Evolutionary conservation across 140 eudicot genomes (phyloP), one percentile per base, ranked within the genome.

Genomic region (Senecio squalidus): DNA sequence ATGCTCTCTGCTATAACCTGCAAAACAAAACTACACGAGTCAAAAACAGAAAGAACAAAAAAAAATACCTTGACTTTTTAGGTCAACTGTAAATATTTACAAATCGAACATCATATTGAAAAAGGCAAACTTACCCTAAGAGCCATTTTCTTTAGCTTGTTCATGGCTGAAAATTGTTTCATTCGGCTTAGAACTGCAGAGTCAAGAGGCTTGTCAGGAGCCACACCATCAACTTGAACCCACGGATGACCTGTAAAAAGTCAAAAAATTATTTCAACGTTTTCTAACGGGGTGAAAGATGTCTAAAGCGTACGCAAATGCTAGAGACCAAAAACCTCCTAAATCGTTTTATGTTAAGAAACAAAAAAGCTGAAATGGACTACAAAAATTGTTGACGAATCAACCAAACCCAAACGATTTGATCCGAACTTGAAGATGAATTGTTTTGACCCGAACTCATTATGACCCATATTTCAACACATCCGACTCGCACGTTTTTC

Each of bases 111-210:
- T n/a, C n/a, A n/a, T n/a, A n/a, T n/a, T n/a, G n/a, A n/a, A n/a
- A n/a, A n/a, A n/a, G n/a, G n/a, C n/a, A n/a, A n/a, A n/a, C 87
- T 76, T 81, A 88, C 96, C 68, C 94, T 78, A 38, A 88, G 79
- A 71, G 96, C 96, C 94, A 88, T 84, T 81, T 87, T 87, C 88
- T 86, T 86, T 44, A 86, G 77, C 64, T 81, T 83, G 78, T 86
- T 86, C 95, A 87, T 88, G 70, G 94, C 96, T 47, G 94, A 84
- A 62, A 88, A 88, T 62, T 88, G 94, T 66, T 88, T 88, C 86
- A 88, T 68, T 65, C 96, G 85, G 69, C 90, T 84, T 61, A 88
- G 17, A 67, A 88, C 96, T n/a, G 95, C 96, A 18, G 96, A 84
- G 40, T 84, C 96, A 24, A 89, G 95, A 59, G 96, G 95, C 76